Conservation (phyloP, 225 moss, liverwort and hornwort genomes). For the Climacium dendroides region DNA sequence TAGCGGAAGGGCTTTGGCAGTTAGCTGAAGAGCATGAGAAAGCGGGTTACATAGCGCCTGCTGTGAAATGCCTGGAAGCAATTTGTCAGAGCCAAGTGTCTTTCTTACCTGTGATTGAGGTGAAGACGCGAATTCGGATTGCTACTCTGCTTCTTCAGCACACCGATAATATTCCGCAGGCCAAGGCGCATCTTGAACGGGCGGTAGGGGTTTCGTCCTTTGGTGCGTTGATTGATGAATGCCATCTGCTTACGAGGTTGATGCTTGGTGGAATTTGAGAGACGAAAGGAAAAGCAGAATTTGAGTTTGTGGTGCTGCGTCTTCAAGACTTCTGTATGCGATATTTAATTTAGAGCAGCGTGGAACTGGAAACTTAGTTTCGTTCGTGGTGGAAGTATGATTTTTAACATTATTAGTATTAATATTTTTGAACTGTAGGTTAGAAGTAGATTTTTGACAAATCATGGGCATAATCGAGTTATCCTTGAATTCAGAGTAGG, state of each 20-base stretch:
- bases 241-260: neutral
- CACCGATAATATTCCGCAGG: slow-evolving; percentile 73
- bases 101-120: slow-evolving; percentile 84
- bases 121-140: slow-evolving; percentile 89
- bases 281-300: neutral
- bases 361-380: neutral
- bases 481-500: neutral
- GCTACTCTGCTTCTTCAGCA: slow-evolving; percentile 62
- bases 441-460: neutral
- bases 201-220: slow-evolving; percentile 40
- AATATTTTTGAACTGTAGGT: neutral
- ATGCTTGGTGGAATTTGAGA: neutral
- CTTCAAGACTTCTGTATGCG: neutral
- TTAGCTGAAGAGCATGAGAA: slow-evolving; percentile 77
- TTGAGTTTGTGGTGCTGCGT: neutral
- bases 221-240: neutral
- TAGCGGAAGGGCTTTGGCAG: slow-evolving; percentile 90
- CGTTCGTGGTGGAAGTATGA: neutral
- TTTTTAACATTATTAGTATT: neutral
- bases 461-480: neutral
- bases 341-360: neutral
- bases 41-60: slow-evolving; percentile 51
- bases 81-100: slow-evolving; percentile 94
- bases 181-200: slow-evolving; percentile 91
- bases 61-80: slow-evolving; percentile 93